phyloP scores from a whole-genome alignment of 352 stramenopile species.

The Phytophthora hybrid region DNA sequence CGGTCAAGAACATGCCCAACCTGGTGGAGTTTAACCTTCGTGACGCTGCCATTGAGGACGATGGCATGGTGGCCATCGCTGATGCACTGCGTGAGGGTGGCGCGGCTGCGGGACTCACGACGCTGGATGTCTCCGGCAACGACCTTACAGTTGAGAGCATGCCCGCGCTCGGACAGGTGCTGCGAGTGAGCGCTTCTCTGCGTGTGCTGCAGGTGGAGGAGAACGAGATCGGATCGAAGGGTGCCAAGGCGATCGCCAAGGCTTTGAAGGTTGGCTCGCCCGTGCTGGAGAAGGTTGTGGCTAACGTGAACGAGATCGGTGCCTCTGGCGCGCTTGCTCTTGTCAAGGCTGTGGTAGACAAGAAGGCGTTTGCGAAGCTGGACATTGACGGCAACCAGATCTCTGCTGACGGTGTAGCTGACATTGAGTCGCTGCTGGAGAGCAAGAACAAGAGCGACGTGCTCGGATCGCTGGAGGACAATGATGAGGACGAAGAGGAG shows the following conservation, averaged over 20 bases:
- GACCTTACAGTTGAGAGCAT: constrained; percentile 84
- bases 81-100: constrained; percentile 67
- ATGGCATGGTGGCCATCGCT: constrained; percentile 87
- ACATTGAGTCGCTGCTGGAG: constrained; percentile 60
- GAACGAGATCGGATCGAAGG: constrained; percentile 93
- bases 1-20: constrained; percentile 71
- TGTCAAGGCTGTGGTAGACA: constrained; percentile 63
- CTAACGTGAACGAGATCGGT: constrained; percentile 91
- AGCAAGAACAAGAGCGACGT: constrained; percentile 62
- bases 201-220: constrained; percentile 92
- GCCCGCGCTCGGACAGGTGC: constrained; percentile 49
- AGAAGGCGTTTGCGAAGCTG: constrained; percentile 61
- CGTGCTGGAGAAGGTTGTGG: constrained; percentile 81
- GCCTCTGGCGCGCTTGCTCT: constrained; percentile 89
- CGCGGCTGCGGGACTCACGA: constrained; percentile 49
- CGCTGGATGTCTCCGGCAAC: constrained; percentile 95
- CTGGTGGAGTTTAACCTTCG: constrained; percentile 91
- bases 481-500: constrained; percentile 83
- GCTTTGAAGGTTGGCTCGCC: constrained; percentile 63
- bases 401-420: constrained; percentile 64
- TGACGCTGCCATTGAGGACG: constrained; percentile 92
- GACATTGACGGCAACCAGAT: constrained; percentile 89
- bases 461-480: constrained; percentile 83
- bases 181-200: constrained; percentile 63
- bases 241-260: constrained; percentile 75